Evolutionary conservation across 2,329 filamentous ascomycete genomes (phyloP).

Genomic region (Alternaria gansuensis): DNA sequence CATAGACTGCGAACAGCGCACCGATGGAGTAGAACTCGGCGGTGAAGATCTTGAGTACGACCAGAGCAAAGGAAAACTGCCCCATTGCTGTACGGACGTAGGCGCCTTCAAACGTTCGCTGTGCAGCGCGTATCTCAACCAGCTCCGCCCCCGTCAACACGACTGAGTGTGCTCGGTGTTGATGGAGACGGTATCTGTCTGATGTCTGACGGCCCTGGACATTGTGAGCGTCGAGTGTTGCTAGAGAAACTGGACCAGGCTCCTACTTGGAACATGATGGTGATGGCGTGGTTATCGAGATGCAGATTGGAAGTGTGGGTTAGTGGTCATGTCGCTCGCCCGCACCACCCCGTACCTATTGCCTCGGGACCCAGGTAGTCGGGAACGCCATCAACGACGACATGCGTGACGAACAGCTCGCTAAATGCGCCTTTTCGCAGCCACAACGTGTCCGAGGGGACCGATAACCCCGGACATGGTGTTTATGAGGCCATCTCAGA

Average conservation of each 20-base stretch:
- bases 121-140: slow-evolving; percentile 91
- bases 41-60: slow-evolving; percentile 96
- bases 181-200: slow-evolving; percentile 78
- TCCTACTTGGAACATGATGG: slow-evolving; percentile 34
- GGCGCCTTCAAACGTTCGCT: slow-evolving; percentile 95
- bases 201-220: slow-evolving; percentile 66
- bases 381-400: neutral
- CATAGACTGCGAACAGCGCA: slow-evolving; percentile 94
- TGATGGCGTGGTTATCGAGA: neutral
- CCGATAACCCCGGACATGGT: neutral
- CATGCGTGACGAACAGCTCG: slow-evolving; percentile 6
- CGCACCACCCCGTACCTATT: neutral
- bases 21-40: slow-evolving; percentile 96
- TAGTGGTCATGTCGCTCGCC: neutral
- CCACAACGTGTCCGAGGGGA: neutral
- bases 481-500: neutral
- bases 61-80: slow-evolving; percentile 93
- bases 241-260: neutral
- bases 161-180: slow-evolving; percentile 84
- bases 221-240: neutral
- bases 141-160: slow-evolving; percentile 84
- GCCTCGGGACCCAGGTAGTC: neutral
- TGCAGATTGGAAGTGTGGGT: neutral
- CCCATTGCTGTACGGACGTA: slow-evolving; percentile 94
- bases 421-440: neutral